Evolutionary conservation across 1,139 yeast genomes (phyloP).

Genomic region (Maudiozyma humilis): DNA sequence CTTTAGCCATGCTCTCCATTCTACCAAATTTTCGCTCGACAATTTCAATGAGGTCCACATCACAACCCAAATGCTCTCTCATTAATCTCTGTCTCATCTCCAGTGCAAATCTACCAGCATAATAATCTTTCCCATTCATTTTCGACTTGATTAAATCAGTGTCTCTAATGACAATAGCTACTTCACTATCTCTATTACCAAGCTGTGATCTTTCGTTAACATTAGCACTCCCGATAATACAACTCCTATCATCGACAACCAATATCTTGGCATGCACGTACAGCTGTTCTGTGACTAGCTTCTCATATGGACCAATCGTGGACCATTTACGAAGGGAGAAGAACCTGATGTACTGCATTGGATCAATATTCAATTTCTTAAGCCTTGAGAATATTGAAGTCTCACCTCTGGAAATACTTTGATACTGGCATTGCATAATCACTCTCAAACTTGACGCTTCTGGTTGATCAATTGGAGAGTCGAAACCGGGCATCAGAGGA

Average conservation of each 20-base stretch:
- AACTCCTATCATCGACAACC: conserved; percentile 90
- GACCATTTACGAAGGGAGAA: conserved; percentile 95
- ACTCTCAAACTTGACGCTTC: conserved; percentile 92
- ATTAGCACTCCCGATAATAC: conserved; percentile 93
- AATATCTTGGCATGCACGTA: conserved; percentile 89
- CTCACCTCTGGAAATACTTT: conserved; percentile 86
- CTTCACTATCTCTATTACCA: conserved; percentile 89
- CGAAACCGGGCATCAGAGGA: conserved; percentile 97
- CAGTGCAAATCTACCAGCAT: conserved; percentile 84
- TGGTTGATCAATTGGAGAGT: conserved; percentile 84
- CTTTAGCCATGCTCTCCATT: conserved; percentile 48
- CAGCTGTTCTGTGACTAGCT: conserved; percentile 79
- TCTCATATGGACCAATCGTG: conserved; percentile 66
- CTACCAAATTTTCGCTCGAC: conserved; percentile 68
- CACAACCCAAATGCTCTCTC: conserved; percentile 95
- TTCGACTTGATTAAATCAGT: conserved; percentile 61
- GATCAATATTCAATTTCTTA: conserved; percentile 70
- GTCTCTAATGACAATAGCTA: conserved; percentile 83
- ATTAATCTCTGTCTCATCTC: conserved; percentile 80
- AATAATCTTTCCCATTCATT: conserved; percentile 76
- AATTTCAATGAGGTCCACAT: conserved; percentile 77
- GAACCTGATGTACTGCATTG: conserved; percentile 86
- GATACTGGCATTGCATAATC: conserved; percentile 93
- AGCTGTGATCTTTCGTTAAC: conserved; percentile 93
- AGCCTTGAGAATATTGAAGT: conserved; percentile 84